Percentiles rank a stretch among this genome's conserved stretches.
These are phyloP conservation scores for Pelargonium nanum DNA, from an alignment of 345 rosid species.

Conservation along the genomic window DNA sequence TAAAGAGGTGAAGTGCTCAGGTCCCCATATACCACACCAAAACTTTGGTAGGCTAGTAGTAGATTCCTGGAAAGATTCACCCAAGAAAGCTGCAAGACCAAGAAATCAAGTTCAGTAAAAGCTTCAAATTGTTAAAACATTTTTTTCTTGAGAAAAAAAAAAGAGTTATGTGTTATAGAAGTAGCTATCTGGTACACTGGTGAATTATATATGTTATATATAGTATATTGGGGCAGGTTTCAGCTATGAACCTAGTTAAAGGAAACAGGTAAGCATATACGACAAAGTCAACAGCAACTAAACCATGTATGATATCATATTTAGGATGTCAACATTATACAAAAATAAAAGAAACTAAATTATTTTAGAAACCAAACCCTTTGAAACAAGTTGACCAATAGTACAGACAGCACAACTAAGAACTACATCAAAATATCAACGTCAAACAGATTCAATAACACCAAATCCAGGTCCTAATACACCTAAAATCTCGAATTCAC, in stretches of 20 bases:
- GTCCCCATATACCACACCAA: constrained; percentile 83
- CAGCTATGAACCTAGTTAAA: neutral
- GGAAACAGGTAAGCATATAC: neutral
- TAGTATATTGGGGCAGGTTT: neutral
- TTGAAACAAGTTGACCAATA: neutral
- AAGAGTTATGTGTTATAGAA: neutral
- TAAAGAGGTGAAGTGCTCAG: constrained; percentile 88
- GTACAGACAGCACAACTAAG: neutral
- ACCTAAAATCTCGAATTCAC: too few species aligned
- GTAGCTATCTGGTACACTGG: too few species aligned
- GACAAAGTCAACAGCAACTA: neutral
- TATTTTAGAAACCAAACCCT: neutral
- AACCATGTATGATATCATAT: neutral
- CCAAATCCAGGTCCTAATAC: too few species aligned
- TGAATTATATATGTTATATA: too few species aligned
- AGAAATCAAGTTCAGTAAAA: constrained; percentile 7
- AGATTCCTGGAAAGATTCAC: constrained; percentile 47
- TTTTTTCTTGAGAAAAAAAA: neutral
- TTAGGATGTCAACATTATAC: neutral
- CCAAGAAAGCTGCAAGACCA: constrained; percentile 61
- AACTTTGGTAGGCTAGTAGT: constrained; percentile 78
- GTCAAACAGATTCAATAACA: too few species aligned
- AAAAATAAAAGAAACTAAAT: neutral
- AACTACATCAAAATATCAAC: too few species aligned
- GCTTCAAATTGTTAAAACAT: neutral